Evolutionary conservation across 768 basidiomycete species (phyloP), one percentile per base, ranked within the genome.

Genomic region (Grammothele lineata): DNA sequence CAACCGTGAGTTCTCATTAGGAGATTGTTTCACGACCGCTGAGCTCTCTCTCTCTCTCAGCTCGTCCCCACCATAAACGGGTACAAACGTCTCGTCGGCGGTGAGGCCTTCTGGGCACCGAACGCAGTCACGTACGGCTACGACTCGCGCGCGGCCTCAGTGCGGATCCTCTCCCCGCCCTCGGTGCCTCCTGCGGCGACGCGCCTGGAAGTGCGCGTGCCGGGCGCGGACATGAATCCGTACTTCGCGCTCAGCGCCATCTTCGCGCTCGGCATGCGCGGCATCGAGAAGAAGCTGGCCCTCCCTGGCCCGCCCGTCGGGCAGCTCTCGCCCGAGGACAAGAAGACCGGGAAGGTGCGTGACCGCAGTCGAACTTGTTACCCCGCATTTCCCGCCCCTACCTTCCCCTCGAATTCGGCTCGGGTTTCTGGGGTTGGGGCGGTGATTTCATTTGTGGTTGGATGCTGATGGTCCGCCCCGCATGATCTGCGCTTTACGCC

Each of bases 181-280:
- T 84, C 87, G 5, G 86, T 84, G n/a, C 78, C 87, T 2, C 76
- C 78, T 8, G 64, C 80, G 3, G 91, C 88, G 2, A 97, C 96
- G 1, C 76, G 96, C 40, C 78, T 99, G 58, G 96, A 99, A 70
- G 70, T 99, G 12, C 85, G 96, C 44, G 81, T 98, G 15, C 94
- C 96, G 1, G 96, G 96, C 21, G 96, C 96, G 32, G 96, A 99
- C 61, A 91, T 97, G 80, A 93, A 94, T 67, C 89, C 92, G 1
- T 89, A 93, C 67, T 91, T 87, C 54, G 81, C 92, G 0, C 69
- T 98, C 36, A 83, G 87, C 40, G 85, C 95, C 3, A 86, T 97
- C 51, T 92, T 97, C 64, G 73, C 80, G 17, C 71, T 95, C 23
- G 96, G 96, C 8, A 61, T 96, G 22, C 76, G 92, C 48, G 96